phyloP scores from a whole-genome alignment of 345 rosid species.

The Pugionium dolabratum region DNA sequence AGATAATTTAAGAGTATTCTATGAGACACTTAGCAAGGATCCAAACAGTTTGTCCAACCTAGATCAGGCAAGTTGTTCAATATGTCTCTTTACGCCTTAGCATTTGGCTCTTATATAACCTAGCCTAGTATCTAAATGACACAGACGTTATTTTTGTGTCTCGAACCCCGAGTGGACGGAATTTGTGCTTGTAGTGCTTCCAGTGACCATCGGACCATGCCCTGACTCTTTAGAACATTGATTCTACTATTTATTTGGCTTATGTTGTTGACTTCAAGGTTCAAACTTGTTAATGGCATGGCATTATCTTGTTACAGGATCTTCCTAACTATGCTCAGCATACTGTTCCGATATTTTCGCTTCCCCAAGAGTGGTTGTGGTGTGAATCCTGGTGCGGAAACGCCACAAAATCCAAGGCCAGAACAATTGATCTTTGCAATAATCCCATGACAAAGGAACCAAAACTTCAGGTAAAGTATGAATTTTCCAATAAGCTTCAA shows the following conservation, averaged over 20 bases:
- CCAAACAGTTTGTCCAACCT: constrained; percentile 97
- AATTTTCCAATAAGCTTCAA: constrained; percentile 2
- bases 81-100: constrained; percentile 1
- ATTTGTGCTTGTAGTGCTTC: neutral
- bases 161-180: too few relatives aligned
- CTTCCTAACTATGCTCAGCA: constrained; percentile 99
- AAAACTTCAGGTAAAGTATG: constrained; percentile 75
- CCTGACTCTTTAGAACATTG: neutral
- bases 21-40: constrained; percentile 99
- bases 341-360: constrained; percentile 86
- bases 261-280: neutral
- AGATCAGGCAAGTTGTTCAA: constrained; percentile 66
- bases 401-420: constrained; percentile 90
- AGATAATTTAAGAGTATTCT: constrained; percentile 91
- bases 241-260: neutral
- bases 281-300: constrained; percentile 24
- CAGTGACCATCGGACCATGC: neutral
- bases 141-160: too few relatives aligned
- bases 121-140: too few relatives aligned
- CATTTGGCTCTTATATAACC: too few relatives aligned
- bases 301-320: constrained; percentile 59
- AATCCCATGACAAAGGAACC: constrained; percentile 99
- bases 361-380: constrained; percentile 99
- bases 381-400: constrained; percentile 99
- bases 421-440: constrained; percentile 57